Evolutionary conservation across 306 rosid genomes (phyloP).

Genomic region (Lithocarpus polystachyus): DNA sequence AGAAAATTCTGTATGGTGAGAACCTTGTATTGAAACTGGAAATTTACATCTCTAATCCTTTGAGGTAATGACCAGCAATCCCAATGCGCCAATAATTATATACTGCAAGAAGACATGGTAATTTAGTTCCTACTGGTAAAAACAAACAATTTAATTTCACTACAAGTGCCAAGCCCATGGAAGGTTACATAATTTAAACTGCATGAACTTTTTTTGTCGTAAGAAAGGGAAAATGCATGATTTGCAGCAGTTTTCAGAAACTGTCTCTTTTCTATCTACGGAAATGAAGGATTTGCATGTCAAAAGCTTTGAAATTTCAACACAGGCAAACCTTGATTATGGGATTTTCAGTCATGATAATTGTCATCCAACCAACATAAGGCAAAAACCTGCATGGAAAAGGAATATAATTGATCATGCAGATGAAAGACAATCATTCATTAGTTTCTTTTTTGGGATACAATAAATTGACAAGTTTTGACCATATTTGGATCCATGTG

Average conservation of each 20-base stretch:
- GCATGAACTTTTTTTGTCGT: background rate
- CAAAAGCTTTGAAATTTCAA: background rate
- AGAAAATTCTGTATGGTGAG: background rate
- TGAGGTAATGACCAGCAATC: slow-evolving; percentile 38
- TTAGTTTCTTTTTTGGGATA: background rate
- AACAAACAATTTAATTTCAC: background rate
- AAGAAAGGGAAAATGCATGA: background rate
- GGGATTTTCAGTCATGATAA: slow-evolving; percentile 72
- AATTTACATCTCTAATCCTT: slow-evolving; percentile 27
- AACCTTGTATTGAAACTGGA: background rate
- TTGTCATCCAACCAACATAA: slow-evolving; percentile 64
- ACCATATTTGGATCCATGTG: too few relatives aligned
- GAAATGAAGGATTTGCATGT: background rate
- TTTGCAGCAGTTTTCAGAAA: background rate
- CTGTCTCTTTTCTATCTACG: background rate
- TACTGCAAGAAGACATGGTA: slow-evolving; percentile 39
- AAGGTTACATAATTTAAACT: background rate
- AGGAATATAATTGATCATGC: background rate
- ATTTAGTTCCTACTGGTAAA: background rate
- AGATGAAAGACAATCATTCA: background rate
- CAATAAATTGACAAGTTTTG: too few relatives aligned
- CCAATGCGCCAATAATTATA: slow-evolving; percentile 43
- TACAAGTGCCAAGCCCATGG: background rate
- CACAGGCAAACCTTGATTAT: slow-evolving; percentile 59
- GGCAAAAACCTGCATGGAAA: slow-evolving; percentile 62